Evolutionary conservation across 441 rosid species (phyloP), one percentile per base, ranked within the genome.

Genomic region (Hura crepitans): DNA sequence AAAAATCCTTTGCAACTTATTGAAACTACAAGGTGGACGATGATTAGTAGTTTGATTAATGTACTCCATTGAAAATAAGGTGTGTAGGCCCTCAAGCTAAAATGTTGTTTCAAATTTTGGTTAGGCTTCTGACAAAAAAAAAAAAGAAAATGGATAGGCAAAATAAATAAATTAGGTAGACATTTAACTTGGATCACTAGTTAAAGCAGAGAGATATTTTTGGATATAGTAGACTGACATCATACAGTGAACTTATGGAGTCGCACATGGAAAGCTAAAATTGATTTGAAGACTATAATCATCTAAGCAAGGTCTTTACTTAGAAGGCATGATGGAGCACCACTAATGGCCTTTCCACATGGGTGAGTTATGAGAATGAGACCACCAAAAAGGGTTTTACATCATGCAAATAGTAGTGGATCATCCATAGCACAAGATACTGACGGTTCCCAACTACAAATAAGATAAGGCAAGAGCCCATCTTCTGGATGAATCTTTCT

Each of bases 341-440:
- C 57, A 39, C 3, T 67, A 61, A 51, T 67, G 57, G n/a, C n/a
- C 37, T 37, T 27, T 61, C 20, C 50, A 62, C 61, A 13, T 53
- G 64, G 61, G 5, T 15, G 30, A 37, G 60, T 0, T 30, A 18
- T 9, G 17, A 49, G 4, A 35, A 14, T 15, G 37, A 47, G 46
- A 28, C 23, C 37, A 63, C 9, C 30, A 17, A 30, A 23, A 10
- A 55, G 0, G 13, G 23, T 6, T 50, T 18, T 25, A 49, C 37
- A 62, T 53, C 66, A 49, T 58, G 59, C 28, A 28, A 62, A 49
- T 28, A 31, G 30, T 30, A 43, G 5, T 18, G 45, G 31, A 7
- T 13, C 18, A 33, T 42, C 37, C 23, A 15, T 10, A 9, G 7
- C 18, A 14, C 15, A 20, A 39, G 53, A 59, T 18, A n/a, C 20